Conservation (phyloP, 441 rosid genomes). For the Aleurites moluccanus region DNA sequence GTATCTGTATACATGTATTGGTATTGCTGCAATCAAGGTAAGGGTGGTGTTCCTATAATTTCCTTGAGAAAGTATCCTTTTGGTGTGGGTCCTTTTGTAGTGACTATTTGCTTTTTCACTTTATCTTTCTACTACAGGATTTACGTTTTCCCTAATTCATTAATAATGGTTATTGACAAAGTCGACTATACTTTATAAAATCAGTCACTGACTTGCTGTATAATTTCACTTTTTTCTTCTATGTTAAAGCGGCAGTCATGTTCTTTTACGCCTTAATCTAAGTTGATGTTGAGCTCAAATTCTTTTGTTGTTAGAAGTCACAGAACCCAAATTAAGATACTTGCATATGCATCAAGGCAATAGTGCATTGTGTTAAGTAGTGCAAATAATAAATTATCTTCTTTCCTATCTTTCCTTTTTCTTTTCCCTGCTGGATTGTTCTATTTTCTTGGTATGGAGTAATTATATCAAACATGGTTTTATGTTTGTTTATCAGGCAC, state of each 20-base stretch:
- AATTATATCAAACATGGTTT: background rate
- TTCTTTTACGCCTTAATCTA: background rate
- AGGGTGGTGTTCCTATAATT: background rate
- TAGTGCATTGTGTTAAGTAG: background rate
- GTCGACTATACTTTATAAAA: background rate
- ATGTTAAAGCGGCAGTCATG: background rate
- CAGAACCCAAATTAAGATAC: background rate
- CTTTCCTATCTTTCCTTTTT: background rate
- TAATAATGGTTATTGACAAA: background rate
- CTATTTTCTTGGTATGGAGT: background rate
- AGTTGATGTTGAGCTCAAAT: background rate
- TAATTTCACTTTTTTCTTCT: background rate
- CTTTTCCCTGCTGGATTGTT: background rate
- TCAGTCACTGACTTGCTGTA: background rate
- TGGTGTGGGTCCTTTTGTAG: background rate
- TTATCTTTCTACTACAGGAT: background rate
- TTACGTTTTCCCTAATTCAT: background rate
- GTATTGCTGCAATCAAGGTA: background rate
- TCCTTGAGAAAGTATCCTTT: background rate
- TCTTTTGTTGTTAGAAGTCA: background rate
- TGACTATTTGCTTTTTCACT: background rate
- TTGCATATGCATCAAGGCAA: background rate
- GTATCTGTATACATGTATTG: background rate
- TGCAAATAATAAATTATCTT: background rate
- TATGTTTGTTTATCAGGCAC: constrained; percentile 51